Evolutionary conservation across 768 basidiomycete genomes (phyloP).

Genomic region (Candolleomyces eurysporus): DNA sequence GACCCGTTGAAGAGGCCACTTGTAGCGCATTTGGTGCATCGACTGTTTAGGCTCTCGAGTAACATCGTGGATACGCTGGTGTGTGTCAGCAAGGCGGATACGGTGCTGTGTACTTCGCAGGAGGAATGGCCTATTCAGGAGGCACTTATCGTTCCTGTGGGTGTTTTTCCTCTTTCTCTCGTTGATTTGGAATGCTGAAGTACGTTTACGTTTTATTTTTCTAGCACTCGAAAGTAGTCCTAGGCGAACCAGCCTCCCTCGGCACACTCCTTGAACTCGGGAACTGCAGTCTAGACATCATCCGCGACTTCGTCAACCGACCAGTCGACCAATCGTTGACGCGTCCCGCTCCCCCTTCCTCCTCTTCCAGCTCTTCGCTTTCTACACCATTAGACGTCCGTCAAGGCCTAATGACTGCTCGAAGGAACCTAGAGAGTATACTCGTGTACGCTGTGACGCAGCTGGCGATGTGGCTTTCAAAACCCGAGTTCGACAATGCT

Average conservation of each 20-base stretch:
- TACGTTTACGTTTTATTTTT: neutral
- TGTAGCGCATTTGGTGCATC: conserved; percentile 67
- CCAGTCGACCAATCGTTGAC: conserved; percentile 54
- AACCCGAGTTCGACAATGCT: conserved; percentile 59
- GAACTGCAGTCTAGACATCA: conserved; percentile 71
- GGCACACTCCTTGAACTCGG: conserved; percentile 87
- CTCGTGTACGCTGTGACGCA: conserved; percentile 74
- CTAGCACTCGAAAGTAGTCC: conserved; percentile 83
- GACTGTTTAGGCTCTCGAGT: conserved; percentile 67
- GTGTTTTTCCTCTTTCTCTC: conserved; percentile 22
- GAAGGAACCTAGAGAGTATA: conserved; percentile 64
- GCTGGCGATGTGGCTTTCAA: conserved; percentile 74
- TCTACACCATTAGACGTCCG: conserved; percentile 48
- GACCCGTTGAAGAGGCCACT: conserved; percentile 73
- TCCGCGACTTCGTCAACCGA: conserved; percentile 62
- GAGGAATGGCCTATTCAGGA: conserved; percentile 74
- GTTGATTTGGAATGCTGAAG: neutral
- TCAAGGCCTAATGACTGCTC: conserved; percentile 54
- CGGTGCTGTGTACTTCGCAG: conserved; percentile 57
- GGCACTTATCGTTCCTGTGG: conserved; percentile 70
- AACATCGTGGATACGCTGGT: conserved; percentile 70
- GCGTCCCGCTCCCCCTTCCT: conserved; percentile 21
- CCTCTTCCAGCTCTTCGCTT: conserved; percentile 23
- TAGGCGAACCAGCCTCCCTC: conserved; percentile 78
- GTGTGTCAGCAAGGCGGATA: conserved; percentile 67